phyloP scores from a whole-genome alignment of 2,329 filamentous ascomycete species.

The Diaporthe sp. region DNA sequence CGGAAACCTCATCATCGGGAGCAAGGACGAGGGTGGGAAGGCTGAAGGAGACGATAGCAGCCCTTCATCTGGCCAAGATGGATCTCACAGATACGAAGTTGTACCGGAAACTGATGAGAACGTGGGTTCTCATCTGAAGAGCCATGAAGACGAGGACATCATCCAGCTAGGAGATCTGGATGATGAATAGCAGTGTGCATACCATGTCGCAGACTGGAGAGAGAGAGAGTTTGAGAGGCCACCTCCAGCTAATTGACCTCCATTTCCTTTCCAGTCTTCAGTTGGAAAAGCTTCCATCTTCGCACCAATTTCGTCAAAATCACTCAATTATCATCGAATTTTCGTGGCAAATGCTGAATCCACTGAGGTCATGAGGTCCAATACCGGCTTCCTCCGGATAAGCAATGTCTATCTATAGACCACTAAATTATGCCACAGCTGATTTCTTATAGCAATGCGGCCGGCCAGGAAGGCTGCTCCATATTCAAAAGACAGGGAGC shows the following conservation, averaged over 20 bases:
- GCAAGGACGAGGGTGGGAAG: slow-evolving; percentile 68
- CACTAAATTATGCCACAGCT: no score
- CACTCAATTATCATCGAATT: background rate
- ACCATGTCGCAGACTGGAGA: background rate
- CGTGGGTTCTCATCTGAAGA: slow-evolving; percentile 27
- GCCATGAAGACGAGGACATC: slow-evolving; percentile 48
- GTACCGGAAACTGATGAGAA: slow-evolving; percentile 46
- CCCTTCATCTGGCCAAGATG: slow-evolving; percentile 45
- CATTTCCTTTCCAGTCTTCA: background rate
- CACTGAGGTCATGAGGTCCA: background rate
- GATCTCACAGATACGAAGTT: slow-evolving; percentile 47
- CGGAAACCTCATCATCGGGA: slow-evolving; percentile 84
- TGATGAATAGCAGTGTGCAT: background rate
- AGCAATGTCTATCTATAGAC: no score
- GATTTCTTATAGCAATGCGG: background rate
- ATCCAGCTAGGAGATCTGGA: slow-evolving; percentile 43
- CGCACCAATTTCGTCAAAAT: no score
- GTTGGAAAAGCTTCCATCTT: background rate
- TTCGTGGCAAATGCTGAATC: background rate
- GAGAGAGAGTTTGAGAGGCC: background rate
- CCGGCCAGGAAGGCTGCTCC: background rate
- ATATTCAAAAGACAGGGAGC: background rate
- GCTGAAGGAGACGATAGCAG: slow-evolving; percentile 40
- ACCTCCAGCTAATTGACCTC: background rate
- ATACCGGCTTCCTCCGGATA: background rate